A percentile compares a stretch with the other conserved stretches of the same genome.
Conservation (phyloP, 768 basidiomycete genomes). For the Filobasidium floriforme region DNA sequence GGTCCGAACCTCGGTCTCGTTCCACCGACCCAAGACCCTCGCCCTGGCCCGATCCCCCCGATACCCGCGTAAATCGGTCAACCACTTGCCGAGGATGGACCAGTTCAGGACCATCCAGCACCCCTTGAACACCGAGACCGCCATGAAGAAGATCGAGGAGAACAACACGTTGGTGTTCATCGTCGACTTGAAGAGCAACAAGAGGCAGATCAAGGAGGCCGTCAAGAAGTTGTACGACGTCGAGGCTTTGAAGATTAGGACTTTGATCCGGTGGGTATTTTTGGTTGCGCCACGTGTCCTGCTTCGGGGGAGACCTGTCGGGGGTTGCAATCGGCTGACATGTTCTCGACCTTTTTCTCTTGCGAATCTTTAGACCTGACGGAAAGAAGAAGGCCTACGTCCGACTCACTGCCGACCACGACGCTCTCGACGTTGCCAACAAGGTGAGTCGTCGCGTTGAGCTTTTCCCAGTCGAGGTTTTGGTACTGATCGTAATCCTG, state of each 20-base stretch:
- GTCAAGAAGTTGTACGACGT: slow-evolving; percentile 99
- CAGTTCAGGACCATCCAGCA: slow-evolving; percentile 86
- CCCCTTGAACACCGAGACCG: slow-evolving; percentile 75
- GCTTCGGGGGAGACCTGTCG: no score
- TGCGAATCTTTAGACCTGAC: slow-evolving; percentile 60
- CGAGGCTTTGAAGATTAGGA: slow-evolving; percentile 92
- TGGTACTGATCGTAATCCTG: slow-evolving; percentile 7
- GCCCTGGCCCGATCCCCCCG: slow-evolving; percentile 71
- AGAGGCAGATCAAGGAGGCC: slow-evolving; percentile 98
- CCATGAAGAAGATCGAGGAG: slow-evolving; percentile 99
- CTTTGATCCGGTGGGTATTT: slow-evolving; percentile 88
- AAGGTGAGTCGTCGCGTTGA: slow-evolving; percentile 54
- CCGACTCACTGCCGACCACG: slow-evolving; percentile 86
- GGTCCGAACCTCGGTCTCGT: slow-evolving; percentile 73
- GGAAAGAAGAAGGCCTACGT: slow-evolving; percentile 99
- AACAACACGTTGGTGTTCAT: slow-evolving; percentile 99
- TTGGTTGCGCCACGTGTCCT: no score
- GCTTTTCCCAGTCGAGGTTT: slow-evolving; percentile 5
- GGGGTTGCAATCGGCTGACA: no score
- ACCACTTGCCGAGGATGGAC: slow-evolving; percentile 90
- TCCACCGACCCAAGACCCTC: slow-evolving; percentile 94
- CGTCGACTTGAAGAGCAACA: slow-evolving; percentile 89
- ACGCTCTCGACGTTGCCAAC: slow-evolving; percentile 94
- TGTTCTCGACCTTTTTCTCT: background rate
- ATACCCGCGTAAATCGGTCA: slow-evolving; percentile 92